Evolutionary conservation across 1,284 basidiomycete genomes (phyloP).

Genomic region (Xerocomus minutiporus): DNA sequence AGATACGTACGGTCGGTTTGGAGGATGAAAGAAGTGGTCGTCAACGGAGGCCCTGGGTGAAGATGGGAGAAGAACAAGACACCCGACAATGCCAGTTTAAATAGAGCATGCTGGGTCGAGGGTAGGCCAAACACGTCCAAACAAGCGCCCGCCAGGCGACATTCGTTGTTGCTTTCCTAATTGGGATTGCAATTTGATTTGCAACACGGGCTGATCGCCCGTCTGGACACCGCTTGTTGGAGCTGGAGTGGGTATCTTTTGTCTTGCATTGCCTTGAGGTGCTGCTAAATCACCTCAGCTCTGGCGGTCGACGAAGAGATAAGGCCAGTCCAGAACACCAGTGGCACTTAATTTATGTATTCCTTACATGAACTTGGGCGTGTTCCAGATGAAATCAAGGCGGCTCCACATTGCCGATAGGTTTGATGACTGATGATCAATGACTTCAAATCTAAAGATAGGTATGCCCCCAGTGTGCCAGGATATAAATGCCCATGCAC

Average conservation of each 20-base stretch:
- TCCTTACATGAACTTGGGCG: neutral
- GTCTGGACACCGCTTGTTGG: slow-evolving; percentile 15
- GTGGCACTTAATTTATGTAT: slow-evolving; percentile 8
- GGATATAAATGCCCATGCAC: neutral
- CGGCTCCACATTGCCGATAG: slow-evolving; percentile 1
- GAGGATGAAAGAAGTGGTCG: slow-evolving; percentile 3
- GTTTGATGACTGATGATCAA: neutral
- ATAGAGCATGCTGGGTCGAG: slow-evolving; percentile 30
- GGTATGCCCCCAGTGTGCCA: no score
- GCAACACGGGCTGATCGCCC: slow-evolving; percentile 8
- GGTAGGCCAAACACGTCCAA: slow-evolving; percentile 32
- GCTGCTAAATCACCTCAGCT: neutral
- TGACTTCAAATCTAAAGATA: slow-evolving; percentile 5
- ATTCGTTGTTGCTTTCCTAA: slow-evolving; percentile 1
- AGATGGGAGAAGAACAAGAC: slow-evolving; percentile 25
- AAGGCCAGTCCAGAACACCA: slow-evolving; percentile 4
- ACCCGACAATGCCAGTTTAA: slow-evolving; percentile 22
- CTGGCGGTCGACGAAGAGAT: neutral
- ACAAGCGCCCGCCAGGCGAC: slow-evolving; percentile 7
- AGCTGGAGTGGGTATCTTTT: slow-evolving; percentile 7
- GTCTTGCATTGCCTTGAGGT: slow-evolving; percentile 13
- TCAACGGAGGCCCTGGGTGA: slow-evolving; percentile 9
- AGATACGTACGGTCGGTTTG: slow-evolving; percentile 16
- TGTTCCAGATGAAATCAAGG: neutral
- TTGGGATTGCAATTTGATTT: slow-evolving; percentile 11